Percentiles rank a stretch among this genome's conserved stretches.
Evolutionary conservation across 1,139 yeast genomes (phyloP).

Genomic region (Yamadazyma jaroonii): DNA sequence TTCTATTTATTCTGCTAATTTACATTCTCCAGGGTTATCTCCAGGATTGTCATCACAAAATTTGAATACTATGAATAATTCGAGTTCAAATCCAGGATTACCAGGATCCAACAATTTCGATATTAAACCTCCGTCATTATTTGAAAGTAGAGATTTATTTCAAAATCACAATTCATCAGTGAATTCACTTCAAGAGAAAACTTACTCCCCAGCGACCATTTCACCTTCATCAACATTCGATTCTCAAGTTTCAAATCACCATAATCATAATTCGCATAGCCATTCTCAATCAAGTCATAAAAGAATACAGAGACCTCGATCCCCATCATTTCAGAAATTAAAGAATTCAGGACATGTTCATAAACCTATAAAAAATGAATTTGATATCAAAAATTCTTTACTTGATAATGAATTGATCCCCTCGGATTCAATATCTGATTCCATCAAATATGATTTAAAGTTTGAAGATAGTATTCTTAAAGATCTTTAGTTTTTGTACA

Average conservation of each 20-base stretch:
- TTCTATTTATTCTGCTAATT: constrained; percentile 15
- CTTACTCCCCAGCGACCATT: constrained; percentile 25
- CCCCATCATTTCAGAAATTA: constrained; percentile 21
- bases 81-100: constrained; percentile 6
- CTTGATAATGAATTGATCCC: constrained; percentile 4
- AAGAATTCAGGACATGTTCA: constrained; percentile 30
- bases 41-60: constrained; percentile 2
- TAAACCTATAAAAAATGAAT: constrained; percentile 22
- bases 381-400: constrained; percentile 2
- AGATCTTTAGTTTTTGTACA: constrained; percentile 2
- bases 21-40: constrained; percentile 5
- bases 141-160: constrained; percentile 8
- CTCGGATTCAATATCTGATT: constrained; percentile 4
- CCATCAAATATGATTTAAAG: constrained; percentile 4
- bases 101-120: constrained; percentile 8
- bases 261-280: constrained; percentile 1
- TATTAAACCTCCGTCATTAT: constrained; percentile 13
- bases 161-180: constrained; percentile 16
- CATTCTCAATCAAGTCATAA: not conserved
- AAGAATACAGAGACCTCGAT: constrained; percentile 12
- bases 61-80: constrained; percentile 4
- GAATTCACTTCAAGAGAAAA: constrained; percentile 25
- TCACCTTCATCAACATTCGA: constrained; percentile 14
- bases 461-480: constrained; percentile 6
- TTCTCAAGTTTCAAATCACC: not conserved